Percentiles rank a stretch among this genome's conserved stretches.
Conservation (phyloP, 805 yeast species). For the Candida jianshihensis region DNA sequence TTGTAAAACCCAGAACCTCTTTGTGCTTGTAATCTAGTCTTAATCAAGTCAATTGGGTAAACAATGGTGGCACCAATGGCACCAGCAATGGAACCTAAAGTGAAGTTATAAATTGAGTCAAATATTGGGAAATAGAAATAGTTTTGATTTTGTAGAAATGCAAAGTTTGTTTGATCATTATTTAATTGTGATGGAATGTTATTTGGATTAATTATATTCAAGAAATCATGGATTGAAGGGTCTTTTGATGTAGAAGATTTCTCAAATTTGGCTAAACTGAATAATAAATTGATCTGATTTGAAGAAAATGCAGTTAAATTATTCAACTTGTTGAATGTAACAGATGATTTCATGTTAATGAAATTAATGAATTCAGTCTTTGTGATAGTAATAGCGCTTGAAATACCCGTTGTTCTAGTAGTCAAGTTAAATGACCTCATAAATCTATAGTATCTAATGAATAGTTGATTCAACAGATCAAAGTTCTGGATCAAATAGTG, state of each 20-base stretch:
- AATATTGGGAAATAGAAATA: slow-evolving; percentile 56
- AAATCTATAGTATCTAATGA: slow-evolving; percentile 26
- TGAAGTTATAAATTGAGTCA: slow-evolving; percentile 80
- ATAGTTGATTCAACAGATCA: slow-evolving; percentile 31
- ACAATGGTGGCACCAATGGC: slow-evolving; percentile 98
- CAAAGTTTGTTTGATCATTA: slow-evolving; percentile 6
- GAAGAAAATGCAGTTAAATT: slow-evolving; percentile 35
- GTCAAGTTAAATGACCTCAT: slow-evolving; percentile 2
- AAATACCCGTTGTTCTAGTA: slow-evolving; percentile 4
- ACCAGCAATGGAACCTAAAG: slow-evolving; percentile 92
- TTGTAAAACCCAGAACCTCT: slow-evolving; percentile 57
- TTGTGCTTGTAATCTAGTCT: slow-evolving; percentile 97
- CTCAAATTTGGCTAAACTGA: slow-evolving; percentile 16
- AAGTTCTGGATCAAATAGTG: slow-evolving; percentile 33
- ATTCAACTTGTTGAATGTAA: slow-evolving; percentile 29
- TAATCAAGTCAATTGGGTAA: slow-evolving; percentile 92
- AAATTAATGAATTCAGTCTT: slow-evolving; percentile 29
- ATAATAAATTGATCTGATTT: slow-evolving; percentile 32
- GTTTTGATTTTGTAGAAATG: slow-evolving; percentile 19
- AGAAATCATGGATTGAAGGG: slow-evolving; percentile 31
- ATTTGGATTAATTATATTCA: slow-evolving; percentile 35
- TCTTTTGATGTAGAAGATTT: slow-evolving; percentile 3
- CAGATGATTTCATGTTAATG: slow-evolving; percentile 25
- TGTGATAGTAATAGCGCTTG: slow-evolving; percentile 26
- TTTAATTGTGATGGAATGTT: slow-evolving; percentile 23